These are phyloP conservation scores for Exophiala lecanii-corni DNA, from an alignment of 2,329 filamentous ascomycete genomes.

Conservation along the genomic window DNA sequence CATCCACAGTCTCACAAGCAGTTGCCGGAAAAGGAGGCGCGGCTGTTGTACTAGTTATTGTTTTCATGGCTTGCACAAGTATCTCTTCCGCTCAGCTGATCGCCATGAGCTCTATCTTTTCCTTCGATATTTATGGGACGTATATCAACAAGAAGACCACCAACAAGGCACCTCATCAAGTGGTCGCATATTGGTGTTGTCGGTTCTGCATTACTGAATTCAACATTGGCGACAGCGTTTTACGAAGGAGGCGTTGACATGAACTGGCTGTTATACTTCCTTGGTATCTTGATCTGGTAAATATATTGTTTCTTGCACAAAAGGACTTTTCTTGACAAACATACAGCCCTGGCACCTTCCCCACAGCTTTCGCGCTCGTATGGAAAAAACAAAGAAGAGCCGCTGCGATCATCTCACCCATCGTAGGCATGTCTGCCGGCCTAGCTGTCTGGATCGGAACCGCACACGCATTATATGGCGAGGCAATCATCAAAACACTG, in stretches of 20 bases:
- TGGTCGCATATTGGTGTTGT: constrained; percentile 66
- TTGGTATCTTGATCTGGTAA: no score
- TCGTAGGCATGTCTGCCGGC: constrained; percentile 61
- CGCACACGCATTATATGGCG: constrained; percentile 62
- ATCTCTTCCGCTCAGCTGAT: constrained; percentile 78
- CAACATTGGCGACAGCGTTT: constrained; percentile 49
- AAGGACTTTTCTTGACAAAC: no score
- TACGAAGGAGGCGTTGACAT: constrained; percentile 53
- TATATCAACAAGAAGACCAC: constrained; percentile 74
- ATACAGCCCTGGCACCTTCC: constrained; percentile 78
- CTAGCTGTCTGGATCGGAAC: constrained; percentile 76
- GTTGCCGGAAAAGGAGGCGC: constrained; percentile 39
- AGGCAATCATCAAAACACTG: constrained; percentile 60
- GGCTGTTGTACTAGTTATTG: constrained; percentile 35
- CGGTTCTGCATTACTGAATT: constrained; percentile 59
- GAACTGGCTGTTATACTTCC: no score
- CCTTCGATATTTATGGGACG: constrained; percentile 80
- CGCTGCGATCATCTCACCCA: constrained; percentile 51
- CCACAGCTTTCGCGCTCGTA: constrained; percentile 70
- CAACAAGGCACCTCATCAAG: constrained; percentile 69
- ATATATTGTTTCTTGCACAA: no score
- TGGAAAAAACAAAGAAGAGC: constrained; percentile 75
- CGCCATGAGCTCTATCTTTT: constrained; percentile 78
- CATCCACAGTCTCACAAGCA: no score
- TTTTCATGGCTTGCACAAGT: constrained; percentile 61